Conservation (phyloP, 805 yeast species). For the Kuraishia cidri region DNA sequence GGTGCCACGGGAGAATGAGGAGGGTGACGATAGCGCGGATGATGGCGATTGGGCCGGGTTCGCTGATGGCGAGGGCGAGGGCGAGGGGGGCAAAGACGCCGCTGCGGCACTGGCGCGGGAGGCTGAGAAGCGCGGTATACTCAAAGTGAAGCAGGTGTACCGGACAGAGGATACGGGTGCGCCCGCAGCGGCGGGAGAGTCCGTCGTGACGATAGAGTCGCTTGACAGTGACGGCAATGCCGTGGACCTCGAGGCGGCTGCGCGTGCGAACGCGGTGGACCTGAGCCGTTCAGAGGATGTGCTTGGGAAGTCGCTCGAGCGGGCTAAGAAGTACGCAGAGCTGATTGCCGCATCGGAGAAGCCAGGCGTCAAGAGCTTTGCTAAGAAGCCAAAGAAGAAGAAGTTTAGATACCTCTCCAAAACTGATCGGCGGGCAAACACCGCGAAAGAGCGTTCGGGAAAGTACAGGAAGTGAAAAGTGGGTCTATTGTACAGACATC, state of each 20-base stretch:
- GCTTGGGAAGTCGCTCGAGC: slow-evolving; percentile 60
- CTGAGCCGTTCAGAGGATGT: slow-evolving; percentile 59
- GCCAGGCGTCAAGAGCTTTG: slow-evolving; percentile 16
- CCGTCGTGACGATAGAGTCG: slow-evolving; percentile 50
- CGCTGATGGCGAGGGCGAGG: slow-evolving; percentile 16
- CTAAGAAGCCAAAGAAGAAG: slow-evolving; percentile 43
- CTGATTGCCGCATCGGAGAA: slow-evolving; percentile 45
- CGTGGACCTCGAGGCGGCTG: slow-evolving; percentile 26
- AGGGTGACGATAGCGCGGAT: slow-evolving; percentile 18
- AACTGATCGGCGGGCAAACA: slow-evolving; percentile 56
- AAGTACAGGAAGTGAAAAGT: no score
- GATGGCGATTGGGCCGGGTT: slow-evolving; percentile 34
- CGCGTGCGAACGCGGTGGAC: slow-evolving; percentile 66
- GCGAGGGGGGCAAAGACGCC: no score
- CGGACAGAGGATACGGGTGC: slow-evolving; percentile 23
- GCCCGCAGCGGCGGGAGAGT: slow-evolving; percentile 5
- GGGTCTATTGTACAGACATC: no score
- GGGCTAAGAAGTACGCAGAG: slow-evolving; percentile 81
- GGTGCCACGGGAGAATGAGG: slow-evolving; percentile 20
- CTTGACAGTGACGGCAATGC: slow-evolving; percentile 35
- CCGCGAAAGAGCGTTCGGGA: slow-evolving; percentile 12
- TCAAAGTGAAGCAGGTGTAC: slow-evolving; percentile 33
- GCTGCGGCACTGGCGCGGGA: slow-evolving; percentile 10
- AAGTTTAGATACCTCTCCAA: slow-evolving; percentile 86
- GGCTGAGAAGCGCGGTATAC: slow-evolving; percentile 25